phyloP scores from a whole-genome alignment of 768 basidiomycete genomes.

The Infundibulicybe gibba region DNA sequence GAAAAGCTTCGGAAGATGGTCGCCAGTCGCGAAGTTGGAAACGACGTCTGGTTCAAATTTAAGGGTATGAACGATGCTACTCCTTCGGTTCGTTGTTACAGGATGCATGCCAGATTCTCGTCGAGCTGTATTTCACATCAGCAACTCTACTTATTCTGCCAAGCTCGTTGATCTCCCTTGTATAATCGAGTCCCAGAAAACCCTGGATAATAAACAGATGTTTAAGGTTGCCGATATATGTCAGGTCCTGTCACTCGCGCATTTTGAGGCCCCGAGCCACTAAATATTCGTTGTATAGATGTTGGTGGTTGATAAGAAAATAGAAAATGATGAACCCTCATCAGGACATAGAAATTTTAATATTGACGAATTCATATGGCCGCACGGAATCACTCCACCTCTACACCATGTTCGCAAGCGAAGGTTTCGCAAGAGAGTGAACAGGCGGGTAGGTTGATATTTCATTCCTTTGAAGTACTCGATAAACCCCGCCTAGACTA shows the following conservation, averaged over 20 bases:
- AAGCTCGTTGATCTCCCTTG: conserved; percentile 97
- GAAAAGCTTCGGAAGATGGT: conserved; percentile 82
- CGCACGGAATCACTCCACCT: conserved; percentile 93
- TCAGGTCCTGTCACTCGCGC: conserved; percentile 54
- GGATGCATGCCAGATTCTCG: conserved; percentile 66
- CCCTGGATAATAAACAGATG: conserved; percentile 93
- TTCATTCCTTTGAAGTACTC: neutral
- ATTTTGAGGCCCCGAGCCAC: conserved; percentile 3
- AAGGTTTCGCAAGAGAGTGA: conserved; percentile 87
- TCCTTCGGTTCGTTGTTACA: conserved; percentile 3
- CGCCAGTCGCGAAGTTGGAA: conserved; percentile 67
- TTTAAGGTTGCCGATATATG: conserved; percentile 99
- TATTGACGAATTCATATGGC: conserved; percentile 96
- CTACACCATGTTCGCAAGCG: conserved; percentile 87
- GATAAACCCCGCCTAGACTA: conserved; percentile 50
- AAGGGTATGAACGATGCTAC: conserved; percentile 55
- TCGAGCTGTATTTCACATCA: conserved; percentile 85
- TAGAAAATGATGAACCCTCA: conserved; percentile 66
- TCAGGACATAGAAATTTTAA: conserved; percentile 69
- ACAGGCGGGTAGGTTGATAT: conserved; percentile 58
- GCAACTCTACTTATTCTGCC: conserved; percentile 74
- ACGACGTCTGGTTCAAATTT: conserved; percentile 97
- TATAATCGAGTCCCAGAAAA: conserved; percentile 93
- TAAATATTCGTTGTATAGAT: conserved; percentile 49
- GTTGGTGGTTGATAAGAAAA: conserved; percentile 81